phyloP scores from a whole-genome alignment of 345 rosid species.

The Capsella bursapastoris region DNA sequence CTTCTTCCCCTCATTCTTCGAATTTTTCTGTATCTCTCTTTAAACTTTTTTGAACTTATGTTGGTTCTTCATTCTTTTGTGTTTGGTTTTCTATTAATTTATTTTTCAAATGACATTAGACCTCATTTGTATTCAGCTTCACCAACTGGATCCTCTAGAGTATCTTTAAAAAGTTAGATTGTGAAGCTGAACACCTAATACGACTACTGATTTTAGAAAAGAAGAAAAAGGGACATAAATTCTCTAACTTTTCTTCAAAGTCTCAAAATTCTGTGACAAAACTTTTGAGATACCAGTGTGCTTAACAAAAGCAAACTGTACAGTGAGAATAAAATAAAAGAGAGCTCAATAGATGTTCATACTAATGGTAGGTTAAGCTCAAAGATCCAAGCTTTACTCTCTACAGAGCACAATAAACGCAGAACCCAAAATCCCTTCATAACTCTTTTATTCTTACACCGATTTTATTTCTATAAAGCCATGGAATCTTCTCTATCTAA shows the following conservation, averaged over 20 bases:
- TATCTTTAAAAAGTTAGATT: too few species aligned
- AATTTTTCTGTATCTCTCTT: neutral
- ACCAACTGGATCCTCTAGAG: too few species aligned
- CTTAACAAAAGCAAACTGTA: conserved; percentile 4
- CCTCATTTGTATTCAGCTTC: too few species aligned
- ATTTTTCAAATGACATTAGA: neutral
- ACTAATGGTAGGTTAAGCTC: conserved; percentile 6
- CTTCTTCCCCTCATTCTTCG: conserved; percentile 1
- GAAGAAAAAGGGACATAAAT: neutral
- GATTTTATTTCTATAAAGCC: neutral
- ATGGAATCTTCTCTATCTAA: conserved; percentile 4
- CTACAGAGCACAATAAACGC: neutral
- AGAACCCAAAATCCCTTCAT: conserved; percentile 14
- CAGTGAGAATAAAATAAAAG: neutral
- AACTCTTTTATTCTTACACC: conserved; percentile 19
- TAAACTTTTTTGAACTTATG: too few species aligned
- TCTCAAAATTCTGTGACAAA: neutral
- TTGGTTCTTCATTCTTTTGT: too few species aligned
- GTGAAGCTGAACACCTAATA: neutral
- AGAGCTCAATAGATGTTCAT: neutral
- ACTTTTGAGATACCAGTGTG: neutral
- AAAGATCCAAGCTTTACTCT: conserved; percentile 13
- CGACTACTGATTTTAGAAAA: neutral
- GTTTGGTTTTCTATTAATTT: too few species aligned
- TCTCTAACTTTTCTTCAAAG: neutral